Evolutionary conservation across 345 rosid genomes (phyloP).

Genomic region (Ailanthus altissimus): DNA sequence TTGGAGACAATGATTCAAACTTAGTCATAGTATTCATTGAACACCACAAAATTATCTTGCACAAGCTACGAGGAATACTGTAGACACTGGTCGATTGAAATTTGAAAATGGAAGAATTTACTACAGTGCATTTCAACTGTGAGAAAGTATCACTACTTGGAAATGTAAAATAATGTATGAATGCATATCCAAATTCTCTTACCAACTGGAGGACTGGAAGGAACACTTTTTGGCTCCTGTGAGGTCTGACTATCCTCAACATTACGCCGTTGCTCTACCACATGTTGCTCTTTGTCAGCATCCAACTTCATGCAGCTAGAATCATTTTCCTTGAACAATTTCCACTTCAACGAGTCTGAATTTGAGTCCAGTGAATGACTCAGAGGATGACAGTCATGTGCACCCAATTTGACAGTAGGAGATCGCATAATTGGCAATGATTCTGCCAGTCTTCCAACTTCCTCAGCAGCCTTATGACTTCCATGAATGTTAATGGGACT

Average conservation of each 20-base stretch:
- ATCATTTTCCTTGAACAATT: slow-evolving; percentile 37
- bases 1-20: neutral
- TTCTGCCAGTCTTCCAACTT: slow-evolving; percentile 43
- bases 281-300: slow-evolving; percentile 29
- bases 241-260: slow-evolving; percentile 36
- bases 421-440: slow-evolving; percentile 71
- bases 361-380: slow-evolving; percentile 64
- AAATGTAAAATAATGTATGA: slow-evolving; percentile 6
- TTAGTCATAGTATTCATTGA: neutral
- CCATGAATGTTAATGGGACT: slow-evolving; percentile 51
- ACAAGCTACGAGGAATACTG: neutral
- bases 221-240: slow-evolving; percentile 36
- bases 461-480: slow-evolving; percentile 32
- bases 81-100: slow-evolving; percentile 3
- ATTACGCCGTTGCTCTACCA: slow-evolving; percentile 26
- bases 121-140: slow-evolving; percentile 1
- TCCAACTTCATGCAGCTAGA: slow-evolving; percentile 32
- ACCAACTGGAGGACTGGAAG: slow-evolving; percentile 59
- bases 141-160: slow-evolving; percentile 3
- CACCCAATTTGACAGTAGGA: slow-evolving; percentile 29
- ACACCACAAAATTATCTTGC: neutral
- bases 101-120: slow-evolving; percentile 12
- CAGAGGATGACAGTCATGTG: slow-evolving; percentile 37
- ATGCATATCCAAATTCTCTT: slow-evolving; percentile 33
- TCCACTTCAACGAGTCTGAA: slow-evolving; percentile 41